These are phyloP conservation scores for Taiwanofungus camphoratus DNA, from an alignment of 1,284 basidiomycete species.

Conservation along the genomic window DNA sequence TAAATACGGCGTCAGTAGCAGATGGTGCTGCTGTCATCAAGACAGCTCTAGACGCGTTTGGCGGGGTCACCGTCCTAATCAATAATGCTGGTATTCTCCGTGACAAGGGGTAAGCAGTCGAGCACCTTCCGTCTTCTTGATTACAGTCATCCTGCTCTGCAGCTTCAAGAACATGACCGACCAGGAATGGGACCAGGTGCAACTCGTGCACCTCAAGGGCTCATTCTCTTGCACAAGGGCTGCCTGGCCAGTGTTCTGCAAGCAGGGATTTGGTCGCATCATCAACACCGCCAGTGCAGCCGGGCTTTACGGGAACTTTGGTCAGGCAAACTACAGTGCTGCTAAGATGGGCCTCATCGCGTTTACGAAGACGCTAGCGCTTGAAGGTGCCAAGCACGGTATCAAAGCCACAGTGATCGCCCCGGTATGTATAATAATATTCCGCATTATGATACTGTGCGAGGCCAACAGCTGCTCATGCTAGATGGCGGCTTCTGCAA, in stretches of 20 bases:
- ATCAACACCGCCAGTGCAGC: slow-evolving; percentile 92
- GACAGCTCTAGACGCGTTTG: slow-evolving; percentile 85
- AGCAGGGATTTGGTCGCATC: slow-evolving; percentile 90
- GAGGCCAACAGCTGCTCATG: slow-evolving; percentile 1
- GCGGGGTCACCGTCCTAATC: slow-evolving; percentile 77
- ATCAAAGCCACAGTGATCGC: slow-evolving; percentile 88
- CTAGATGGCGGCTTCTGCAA: slow-evolving; percentile 86
- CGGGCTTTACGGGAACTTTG: slow-evolving; percentile 90
- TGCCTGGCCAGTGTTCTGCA: slow-evolving; percentile 93
- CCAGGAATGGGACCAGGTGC: slow-evolving; percentile 83
- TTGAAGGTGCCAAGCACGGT: slow-evolving; percentile 90
- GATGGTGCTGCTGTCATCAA: slow-evolving; percentile 88
- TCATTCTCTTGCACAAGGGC: slow-evolving; percentile 95
- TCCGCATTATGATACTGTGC: not conserved
- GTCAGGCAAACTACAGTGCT: slow-evolving; percentile 91
- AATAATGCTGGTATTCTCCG: slow-evolving; percentile 98
- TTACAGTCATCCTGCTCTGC: not conserved
- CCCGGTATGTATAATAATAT: slow-evolving; percentile 54
- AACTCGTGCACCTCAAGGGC: slow-evolving; percentile 91
- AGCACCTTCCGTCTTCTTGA: not conserved
- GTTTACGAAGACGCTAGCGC: slow-evolving; percentile 90
- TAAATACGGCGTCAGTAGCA: slow-evolving; percentile 85
- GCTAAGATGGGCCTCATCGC: slow-evolving; percentile 88
- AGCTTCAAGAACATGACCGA: slow-evolving; percentile 93
- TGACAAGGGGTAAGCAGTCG: slow-evolving; percentile 59